Conservation (phyloP, 208 protist genomes). For the Leishmania arabica region DNA sequence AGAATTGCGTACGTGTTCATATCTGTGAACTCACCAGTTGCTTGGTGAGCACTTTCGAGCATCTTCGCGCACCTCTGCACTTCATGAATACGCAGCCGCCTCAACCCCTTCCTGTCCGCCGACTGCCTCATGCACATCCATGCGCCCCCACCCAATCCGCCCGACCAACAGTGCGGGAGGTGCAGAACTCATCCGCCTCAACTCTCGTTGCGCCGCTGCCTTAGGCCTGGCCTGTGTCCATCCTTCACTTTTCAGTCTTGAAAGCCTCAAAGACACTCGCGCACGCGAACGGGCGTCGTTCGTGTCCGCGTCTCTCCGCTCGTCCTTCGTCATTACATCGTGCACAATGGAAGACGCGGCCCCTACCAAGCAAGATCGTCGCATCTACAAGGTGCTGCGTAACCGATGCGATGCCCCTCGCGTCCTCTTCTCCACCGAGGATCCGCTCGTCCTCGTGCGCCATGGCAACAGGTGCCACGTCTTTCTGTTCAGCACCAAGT, state of each 20-base stretch:
- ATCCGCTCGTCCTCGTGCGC: constrained; percentile 50
- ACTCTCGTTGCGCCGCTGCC: background rate
- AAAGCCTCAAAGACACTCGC: background rate
- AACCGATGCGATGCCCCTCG: constrained; percentile 74
- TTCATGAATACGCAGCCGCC: background rate
- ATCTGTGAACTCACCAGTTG: background rate
- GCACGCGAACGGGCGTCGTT: background rate
- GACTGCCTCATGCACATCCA: background rate
- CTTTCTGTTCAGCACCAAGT: constrained; percentile 65
- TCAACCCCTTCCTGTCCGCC: background rate
- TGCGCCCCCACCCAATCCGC: background rate
- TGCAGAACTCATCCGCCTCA: background rate
- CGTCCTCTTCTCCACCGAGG: constrained; percentile 59
- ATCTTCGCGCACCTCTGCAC: background rate
- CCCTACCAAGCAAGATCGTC: constrained; percentile 25
- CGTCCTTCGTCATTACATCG: too few species aligned
- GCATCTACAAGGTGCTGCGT: constrained; percentile 72
- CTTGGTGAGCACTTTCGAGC: background rate
- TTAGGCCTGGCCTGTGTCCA: too few species aligned
- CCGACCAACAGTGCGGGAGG: background rate
- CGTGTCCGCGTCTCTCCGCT: background rate
- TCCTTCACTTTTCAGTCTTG: background rate
- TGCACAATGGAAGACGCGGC: constrained; percentile 7
- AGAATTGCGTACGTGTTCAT: background rate
- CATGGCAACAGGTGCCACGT: constrained; percentile 58